These are phyloP conservation scores for Dioscorea alata DNA, from an alignment of 106 monocot species.

Conservation along the genomic window DNA sequence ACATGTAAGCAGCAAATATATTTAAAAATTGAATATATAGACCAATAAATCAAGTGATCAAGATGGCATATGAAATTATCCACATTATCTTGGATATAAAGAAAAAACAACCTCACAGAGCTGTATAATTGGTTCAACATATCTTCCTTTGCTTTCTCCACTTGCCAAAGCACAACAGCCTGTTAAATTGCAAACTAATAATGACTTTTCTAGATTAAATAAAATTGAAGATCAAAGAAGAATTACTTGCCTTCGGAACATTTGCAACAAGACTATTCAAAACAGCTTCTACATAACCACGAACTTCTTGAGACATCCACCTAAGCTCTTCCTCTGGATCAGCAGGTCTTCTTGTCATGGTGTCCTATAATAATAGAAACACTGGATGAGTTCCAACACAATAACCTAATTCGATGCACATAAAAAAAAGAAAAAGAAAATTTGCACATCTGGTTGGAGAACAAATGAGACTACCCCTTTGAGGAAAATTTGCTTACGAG, in stretches of 20 bases:
- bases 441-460: too few relatives aligned
- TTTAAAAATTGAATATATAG: neutral
- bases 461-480: too few relatives aligned
- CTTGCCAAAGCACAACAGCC: constrained; percentile 95
- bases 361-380: constrained; percentile 20
- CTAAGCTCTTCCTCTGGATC: constrained; percentile 97
- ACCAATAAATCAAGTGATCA: neutral
- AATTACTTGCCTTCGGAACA: constrained; percentile 62
- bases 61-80: too few relatives aligned
- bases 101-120: constrained; percentile 57
- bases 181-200: constrained; percentile 23
- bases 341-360: constrained; percentile 73
- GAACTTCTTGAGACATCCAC: constrained; percentile 99
- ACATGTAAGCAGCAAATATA: neutral
- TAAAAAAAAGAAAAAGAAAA: too few relatives aligned
- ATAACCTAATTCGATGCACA: neutral
- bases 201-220: neutral
- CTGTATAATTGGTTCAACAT: constrained; percentile 98
- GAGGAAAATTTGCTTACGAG: too few relatives aligned
- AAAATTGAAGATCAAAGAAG: too few relatives aligned
- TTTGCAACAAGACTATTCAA: constrained; percentile 98
- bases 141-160: constrained; percentile 98
- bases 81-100: neutral
- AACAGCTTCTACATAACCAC: constrained; percentile 99
- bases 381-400: constrained; percentile 5